Evolutionary conservation across 139 green algal species (phyloP).

Genomic region (Microglena sp.): DNA sequence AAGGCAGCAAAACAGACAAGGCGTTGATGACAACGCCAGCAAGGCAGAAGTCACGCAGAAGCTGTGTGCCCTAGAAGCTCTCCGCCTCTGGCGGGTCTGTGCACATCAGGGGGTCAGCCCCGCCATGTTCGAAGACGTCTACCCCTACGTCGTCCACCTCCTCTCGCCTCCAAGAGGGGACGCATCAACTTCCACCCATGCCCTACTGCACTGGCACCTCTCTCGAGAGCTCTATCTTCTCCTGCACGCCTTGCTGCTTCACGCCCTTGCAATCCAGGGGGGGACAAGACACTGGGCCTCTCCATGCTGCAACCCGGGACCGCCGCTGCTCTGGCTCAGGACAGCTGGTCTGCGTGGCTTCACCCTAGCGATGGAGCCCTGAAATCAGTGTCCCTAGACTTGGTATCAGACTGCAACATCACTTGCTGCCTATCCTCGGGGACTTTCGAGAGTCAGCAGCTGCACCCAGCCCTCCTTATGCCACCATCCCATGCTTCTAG

Average conservation of each 20-base stretch:
- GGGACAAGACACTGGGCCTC: slow-evolving; percentile 14
- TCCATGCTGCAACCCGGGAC: slow-evolving; percentile 19
- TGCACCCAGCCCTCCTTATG: slow-evolving; percentile 17
- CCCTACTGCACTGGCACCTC: slow-evolving; percentile 17
- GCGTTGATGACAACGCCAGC: no score
- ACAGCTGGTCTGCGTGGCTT: neutral
- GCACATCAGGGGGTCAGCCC: slow-evolving; percentile 32
- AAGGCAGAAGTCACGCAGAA: neutral
- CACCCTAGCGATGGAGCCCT: slow-evolving; percentile 3
- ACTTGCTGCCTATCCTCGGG: neutral
- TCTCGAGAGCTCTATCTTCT: slow-evolving; percentile 19
- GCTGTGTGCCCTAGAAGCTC: slow-evolving; percentile 25
- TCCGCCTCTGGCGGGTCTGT: slow-evolving; percentile 40
- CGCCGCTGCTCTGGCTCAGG: slow-evolving; percentile 15
- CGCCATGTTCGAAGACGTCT: slow-evolving; percentile 32
- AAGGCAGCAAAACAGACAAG: no score
- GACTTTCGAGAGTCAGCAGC: neutral
- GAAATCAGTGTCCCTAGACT: slow-evolving; percentile 7
- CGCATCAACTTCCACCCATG: neutral
- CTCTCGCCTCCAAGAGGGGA: slow-evolving; percentile 11
- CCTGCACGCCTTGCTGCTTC: slow-evolving; percentile 21
- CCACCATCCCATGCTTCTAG: slow-evolving; percentile 8
- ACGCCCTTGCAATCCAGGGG: slow-evolving; percentile 10
- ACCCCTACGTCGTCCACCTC: slow-evolving; percentile 14
- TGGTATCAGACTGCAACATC: neutral